phyloP scores from a whole-genome alignment of 2,329 filamentous ascomycete genomes.

The Triangularia setosa region DNA sequence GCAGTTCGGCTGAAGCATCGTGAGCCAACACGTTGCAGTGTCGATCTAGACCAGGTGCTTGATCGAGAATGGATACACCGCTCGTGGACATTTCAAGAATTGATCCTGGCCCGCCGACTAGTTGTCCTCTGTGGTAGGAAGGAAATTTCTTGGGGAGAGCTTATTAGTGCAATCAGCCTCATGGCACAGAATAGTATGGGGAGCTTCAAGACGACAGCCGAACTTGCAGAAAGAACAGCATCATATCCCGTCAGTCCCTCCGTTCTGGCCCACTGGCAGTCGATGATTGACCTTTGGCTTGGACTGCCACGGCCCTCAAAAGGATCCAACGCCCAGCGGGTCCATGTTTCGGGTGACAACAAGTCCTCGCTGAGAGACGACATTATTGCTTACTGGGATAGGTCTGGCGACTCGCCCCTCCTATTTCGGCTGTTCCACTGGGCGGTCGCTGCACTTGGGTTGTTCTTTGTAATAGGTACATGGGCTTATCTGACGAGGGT shows the following conservation, averaged over 20 bases:
- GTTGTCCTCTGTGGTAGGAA: neutral
- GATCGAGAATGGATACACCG: constrained; percentile 6
- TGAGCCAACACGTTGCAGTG: neutral
- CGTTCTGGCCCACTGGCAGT: neutral
- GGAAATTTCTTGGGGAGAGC: neutral
- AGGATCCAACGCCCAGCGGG: neutral
- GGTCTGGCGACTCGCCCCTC: neutral
- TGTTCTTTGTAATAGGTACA: neutral
- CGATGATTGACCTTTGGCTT: constrained; percentile 3
- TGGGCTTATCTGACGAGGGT: neutral
- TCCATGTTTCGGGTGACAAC: neutral
- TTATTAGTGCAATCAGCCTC: neutral
- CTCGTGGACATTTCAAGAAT: constrained; percentile 10
- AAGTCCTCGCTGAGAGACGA: neutral
- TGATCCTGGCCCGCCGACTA: constrained; percentile 1
- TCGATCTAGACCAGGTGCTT: constrained; percentile 2
- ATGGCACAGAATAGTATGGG: neutral
- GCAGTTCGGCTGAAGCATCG: neutral
- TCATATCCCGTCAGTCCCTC: neutral
- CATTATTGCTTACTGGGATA: neutral
- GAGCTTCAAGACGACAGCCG: neutral
- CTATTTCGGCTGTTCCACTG: neutral
- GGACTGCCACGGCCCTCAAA: neutral
- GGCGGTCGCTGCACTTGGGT: neutral
- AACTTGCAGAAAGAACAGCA: neutral